phyloP scores from a whole-genome alignment of 2,329 filamentous ascomycete species.

The Verticillium tricorpus region DNA sequence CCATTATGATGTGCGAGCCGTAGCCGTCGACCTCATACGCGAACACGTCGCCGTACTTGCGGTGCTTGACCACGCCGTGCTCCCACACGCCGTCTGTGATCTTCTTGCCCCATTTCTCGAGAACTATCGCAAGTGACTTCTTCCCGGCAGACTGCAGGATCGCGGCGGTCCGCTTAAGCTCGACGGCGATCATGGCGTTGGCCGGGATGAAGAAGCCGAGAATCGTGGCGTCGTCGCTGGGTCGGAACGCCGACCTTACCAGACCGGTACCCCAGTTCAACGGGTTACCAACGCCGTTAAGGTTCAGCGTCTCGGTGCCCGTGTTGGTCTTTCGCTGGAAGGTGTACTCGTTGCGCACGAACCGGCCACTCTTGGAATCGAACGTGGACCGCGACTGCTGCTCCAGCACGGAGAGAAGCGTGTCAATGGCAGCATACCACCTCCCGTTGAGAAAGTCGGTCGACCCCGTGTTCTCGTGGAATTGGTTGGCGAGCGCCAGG shows the following conservation, averaged over 20 bases:
- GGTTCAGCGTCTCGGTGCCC: slow-evolving; percentile 84
- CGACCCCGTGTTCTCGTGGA: slow-evolving; percentile 73
- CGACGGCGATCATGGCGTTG: slow-evolving; percentile 93
- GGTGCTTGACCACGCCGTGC: slow-evolving; percentile 74
- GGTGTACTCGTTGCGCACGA: slow-evolving; percentile 72
- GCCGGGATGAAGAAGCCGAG: slow-evolving; percentile 92
- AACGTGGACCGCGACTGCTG: slow-evolving; percentile 82
- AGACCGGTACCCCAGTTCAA: slow-evolving; percentile 79
- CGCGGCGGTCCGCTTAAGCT: slow-evolving; percentile 69
- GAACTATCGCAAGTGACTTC: slow-evolving; percentile 42
- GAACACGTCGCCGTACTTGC: slow-evolving; percentile 73
- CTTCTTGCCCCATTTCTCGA: slow-evolving; percentile 53
- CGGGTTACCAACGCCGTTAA: slow-evolving; percentile 85
- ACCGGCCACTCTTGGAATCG: slow-evolving; percentile 55
- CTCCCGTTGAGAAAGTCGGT: slow-evolving; percentile 72
- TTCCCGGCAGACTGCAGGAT: slow-evolving; percentile 62
- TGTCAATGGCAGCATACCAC: slow-evolving; percentile 76
- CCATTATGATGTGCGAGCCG: slow-evolving; percentile 78
- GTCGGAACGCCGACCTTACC: slow-evolving; percentile 86
- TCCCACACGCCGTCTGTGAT: slow-evolving; percentile 79
- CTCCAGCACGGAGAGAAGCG: slow-evolving; percentile 67
- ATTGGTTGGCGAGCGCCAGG: slow-evolving; percentile 79
- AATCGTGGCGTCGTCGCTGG: slow-evolving; percentile 92
- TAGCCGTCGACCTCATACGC: slow-evolving; percentile 88
- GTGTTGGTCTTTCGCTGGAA: slow-evolving; percentile 77